Evolutionary conservation across 2,329 filamentous ascomycete genomes (phyloP).

Genomic region (Aplosporella prunicola): DNA sequence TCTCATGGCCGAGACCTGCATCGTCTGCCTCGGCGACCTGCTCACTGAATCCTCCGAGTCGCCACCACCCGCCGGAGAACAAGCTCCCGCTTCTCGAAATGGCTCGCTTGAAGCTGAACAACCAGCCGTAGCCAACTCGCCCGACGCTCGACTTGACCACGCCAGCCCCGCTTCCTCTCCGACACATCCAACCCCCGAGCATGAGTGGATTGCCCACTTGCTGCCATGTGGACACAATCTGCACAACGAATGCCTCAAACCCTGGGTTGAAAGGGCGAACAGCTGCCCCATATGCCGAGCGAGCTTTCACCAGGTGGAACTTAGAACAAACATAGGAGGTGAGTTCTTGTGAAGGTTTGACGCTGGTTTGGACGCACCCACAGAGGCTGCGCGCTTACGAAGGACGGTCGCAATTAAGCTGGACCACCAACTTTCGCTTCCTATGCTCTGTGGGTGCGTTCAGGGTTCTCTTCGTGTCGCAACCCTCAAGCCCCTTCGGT

Average conservation of each 20-base stretch:
- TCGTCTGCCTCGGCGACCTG: conserved; percentile 63
- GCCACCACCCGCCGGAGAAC: conserved; percentile 30
- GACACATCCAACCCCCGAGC: conserved; percentile 27
- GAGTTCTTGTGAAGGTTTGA: too few species aligned
- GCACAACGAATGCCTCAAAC: conserved; percentile 84
- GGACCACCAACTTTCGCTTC: conserved; percentile 4
- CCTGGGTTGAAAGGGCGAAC: conserved; percentile 94
- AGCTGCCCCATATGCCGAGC: conserved; percentile 96
- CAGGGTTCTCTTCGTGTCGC: conserved; percentile 8
- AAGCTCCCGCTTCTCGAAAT: conserved; percentile 7
- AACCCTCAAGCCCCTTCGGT: background rate
- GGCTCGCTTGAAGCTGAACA: conserved; percentile 11
- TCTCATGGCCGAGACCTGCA: conserved; percentile 57
- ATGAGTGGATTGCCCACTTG: conserved; percentile 50
- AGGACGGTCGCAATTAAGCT: conserved; percentile 4
- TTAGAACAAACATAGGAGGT: conserved; percentile 74
- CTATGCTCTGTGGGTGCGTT: conserved; percentile 10
- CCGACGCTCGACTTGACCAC: background rate
- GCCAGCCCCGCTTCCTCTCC: conserved; percentile 14
- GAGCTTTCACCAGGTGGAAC: conserved; percentile 80
- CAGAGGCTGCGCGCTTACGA: conserved; percentile 10
- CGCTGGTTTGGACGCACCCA: conserved; percentile 14
- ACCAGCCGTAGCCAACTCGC: conserved; percentile 7
- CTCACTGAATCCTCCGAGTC: conserved; percentile 32
- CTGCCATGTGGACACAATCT: conserved; percentile 81